Evolutionary conservation across 441 rosid species (phyloP).

Genomic region (Brassica balearica): DNA sequence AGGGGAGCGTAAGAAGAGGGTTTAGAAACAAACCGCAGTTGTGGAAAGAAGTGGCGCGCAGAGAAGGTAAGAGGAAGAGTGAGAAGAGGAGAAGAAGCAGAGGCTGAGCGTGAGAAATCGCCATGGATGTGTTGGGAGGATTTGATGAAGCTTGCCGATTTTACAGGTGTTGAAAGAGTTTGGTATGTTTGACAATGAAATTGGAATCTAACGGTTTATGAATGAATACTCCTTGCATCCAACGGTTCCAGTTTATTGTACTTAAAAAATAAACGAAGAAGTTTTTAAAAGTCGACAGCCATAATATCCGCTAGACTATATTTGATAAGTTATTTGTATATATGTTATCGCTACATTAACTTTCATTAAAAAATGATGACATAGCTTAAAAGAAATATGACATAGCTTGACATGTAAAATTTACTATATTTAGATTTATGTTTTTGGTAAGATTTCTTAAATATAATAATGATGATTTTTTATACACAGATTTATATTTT

Average conservation of each 20-base stretch:
- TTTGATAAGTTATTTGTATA: too few relatives aligned
- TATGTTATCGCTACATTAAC: too few relatives aligned
- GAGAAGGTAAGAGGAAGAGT: conserved; percentile 32
- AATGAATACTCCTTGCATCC: not conserved
- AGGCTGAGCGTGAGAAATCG: conserved; percentile 36
- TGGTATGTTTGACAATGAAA: conserved; percentile 1
- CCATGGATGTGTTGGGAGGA: conserved; percentile 38
- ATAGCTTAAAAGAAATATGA: too few relatives aligned
- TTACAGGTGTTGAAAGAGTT: conserved; percentile 5
- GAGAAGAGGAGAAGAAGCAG: conserved; percentile 38
- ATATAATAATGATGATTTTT: too few relatives aligned
- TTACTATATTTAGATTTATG: too few relatives aligned
- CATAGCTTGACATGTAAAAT: too few relatives aligned
- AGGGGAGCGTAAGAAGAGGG: conserved; percentile 10
- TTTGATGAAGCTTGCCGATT: conserved; percentile 1
- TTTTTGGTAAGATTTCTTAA: too few relatives aligned
- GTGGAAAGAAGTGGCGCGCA: conserved; percentile 38
- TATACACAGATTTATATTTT: too few relatives aligned
- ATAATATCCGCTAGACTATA: too few relatives aligned
- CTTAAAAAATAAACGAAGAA: not conserved
- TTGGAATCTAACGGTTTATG: not conserved
- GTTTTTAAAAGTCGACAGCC: not conserved
- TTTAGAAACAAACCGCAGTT: conserved; percentile 42
- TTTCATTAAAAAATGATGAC: too few relatives aligned
- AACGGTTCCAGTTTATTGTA: not conserved